Evolutionary conservation across 495 filamentous ascomycete species (phyloP).

Genomic region (Parathielavia appendiculata): DNA sequence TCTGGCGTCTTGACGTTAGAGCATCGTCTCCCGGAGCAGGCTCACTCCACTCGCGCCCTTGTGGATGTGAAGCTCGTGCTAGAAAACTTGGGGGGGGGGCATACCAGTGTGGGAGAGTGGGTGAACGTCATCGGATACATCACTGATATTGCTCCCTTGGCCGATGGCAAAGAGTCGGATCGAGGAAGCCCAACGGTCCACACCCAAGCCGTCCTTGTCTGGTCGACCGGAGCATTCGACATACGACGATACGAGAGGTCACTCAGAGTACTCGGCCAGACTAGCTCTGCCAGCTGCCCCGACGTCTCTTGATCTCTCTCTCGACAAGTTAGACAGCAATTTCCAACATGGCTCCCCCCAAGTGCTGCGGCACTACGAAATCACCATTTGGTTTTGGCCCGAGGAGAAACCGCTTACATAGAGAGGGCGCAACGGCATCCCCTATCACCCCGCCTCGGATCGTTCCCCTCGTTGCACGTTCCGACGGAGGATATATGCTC

Average conservation of each 20-base stretch:
- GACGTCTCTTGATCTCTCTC: not conserved
- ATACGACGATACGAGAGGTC: slow-evolving; percentile 58
- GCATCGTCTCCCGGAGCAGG: slow-evolving; percentile 56
- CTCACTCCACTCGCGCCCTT: slow-evolving; percentile 38
- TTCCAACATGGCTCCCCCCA: not conserved
- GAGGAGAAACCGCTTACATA: slow-evolving; percentile 1
- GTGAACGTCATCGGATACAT: slow-evolving; percentile 86
- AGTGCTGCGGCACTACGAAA: not conserved
- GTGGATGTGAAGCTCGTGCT: slow-evolving; percentile 72
- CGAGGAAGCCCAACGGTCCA: slow-evolving; percentile 22
- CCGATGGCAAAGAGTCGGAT: slow-evolving; percentile 11
- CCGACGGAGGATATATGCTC: slow-evolving; percentile 9
- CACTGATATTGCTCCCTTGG: slow-evolving; percentile 26
- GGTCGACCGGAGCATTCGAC: slow-evolving; percentile 59
- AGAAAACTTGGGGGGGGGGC: slow-evolving; percentile 55
- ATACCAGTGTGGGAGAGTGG: slow-evolving; percentile 77
- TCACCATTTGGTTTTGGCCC: not conserved
- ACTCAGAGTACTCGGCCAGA: slow-evolving; percentile 20
- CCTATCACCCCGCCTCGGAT: not conserved
- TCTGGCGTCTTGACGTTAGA: slow-evolving; percentile 59
- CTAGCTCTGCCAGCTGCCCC: not conserved
- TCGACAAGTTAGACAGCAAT: not conserved
- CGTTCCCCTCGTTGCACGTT: not conserved
- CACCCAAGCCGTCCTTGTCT: slow-evolving; percentile 64
- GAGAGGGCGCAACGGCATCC: not conserved